Percentiles rank a stretch among this genome's conserved stretches.
Conservation (phyloP, 129 eudicot species). For the Logfia minima region DNA sequence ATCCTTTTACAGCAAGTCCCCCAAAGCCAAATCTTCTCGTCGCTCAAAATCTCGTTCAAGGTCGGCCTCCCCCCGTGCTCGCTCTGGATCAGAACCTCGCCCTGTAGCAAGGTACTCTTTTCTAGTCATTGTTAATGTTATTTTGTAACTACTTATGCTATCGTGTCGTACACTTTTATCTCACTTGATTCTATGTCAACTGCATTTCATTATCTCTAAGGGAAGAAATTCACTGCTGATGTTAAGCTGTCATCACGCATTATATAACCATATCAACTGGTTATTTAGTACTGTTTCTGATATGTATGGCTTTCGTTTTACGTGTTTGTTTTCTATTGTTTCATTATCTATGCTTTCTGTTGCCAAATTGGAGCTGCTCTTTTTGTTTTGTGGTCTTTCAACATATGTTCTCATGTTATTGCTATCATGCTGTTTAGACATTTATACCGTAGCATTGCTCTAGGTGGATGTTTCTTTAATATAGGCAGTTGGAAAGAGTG, state of each 20-base stretch:
- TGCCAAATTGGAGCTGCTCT: neutral
- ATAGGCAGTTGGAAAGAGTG: neutral
- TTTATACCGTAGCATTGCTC: neutral
- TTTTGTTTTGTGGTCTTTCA: neutral
- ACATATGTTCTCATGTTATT: neutral
- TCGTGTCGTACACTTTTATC: neutral
- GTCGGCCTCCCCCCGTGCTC: conserved; percentile 64
- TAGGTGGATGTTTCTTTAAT: neutral
- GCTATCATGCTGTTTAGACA: neutral
- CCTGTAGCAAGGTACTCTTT: conserved; percentile 68
- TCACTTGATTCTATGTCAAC: neutral
- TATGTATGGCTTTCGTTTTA: neutral
- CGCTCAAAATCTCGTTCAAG: conserved; percentile 87
- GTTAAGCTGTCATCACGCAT: neutral
- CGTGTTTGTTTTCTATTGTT: neutral
- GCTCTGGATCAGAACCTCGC: conserved; percentile 62
- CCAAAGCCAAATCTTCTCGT: conserved; percentile 72
- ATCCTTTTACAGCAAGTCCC: conserved; percentile 62
- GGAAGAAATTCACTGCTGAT: neutral
- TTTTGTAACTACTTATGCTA: neutral
- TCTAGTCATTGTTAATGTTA: neutral
- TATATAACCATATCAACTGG: neutral
- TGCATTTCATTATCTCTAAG: neutral
- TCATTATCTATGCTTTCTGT: neutral
- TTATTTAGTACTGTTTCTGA: neutral